Evolutionary conservation across 495 filamentous ascomycete genomes (phyloP), one percentile per base, ranked within the genome.

Genomic region (Pseudevernia furfuracea): DNA sequence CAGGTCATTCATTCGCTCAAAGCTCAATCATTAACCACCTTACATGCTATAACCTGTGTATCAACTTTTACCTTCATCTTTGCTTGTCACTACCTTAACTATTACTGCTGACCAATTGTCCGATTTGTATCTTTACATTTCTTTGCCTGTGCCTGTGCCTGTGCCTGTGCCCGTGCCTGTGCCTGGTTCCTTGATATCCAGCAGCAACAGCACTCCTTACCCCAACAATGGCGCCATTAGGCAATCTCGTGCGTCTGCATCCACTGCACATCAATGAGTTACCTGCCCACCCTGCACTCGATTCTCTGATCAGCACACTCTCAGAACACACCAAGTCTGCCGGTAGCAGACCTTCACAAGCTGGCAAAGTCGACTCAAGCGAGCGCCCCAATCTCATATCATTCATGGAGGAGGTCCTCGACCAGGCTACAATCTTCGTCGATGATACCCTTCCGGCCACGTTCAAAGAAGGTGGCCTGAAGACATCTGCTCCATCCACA

Each of bases 401-500:
- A 37, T 71, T 71, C 56, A 62, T 71, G 23, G 65, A 63, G 44
- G 63, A 64, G 11, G 61, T 72, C 49, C 58, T 72, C 4, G 63
- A 65, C 17, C 66, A 71, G 36, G 69, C 69, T 25, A 30, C 65
- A 4, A 56, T 41, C 2, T 71, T 70, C 55, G 48, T 69, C 15
- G 69, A 72, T 43, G 63, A 64, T 48, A 66, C 55, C 3, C 21
- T 71, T 36, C 67, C 67, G 14, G 60, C 36, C 25, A 66, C 69
- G 53, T 84, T 81, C 77, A 77, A 76, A 57, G 63, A 67, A 4
- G 75, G 76, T 68, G 74, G 74, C 11, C 62, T 52, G 23, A 84
- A 82, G 69, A 67, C 71, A 39, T 79, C 81, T 59, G 60, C 72
- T n/a, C 74, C 83, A 38, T 73, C 81, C 17, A 70, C 77, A 64